These are phyloP conservation scores for Pythium aphanidermatum DNA, from an alignment of 352 stramenopile species.

Conservation along the genomic window DNA sequence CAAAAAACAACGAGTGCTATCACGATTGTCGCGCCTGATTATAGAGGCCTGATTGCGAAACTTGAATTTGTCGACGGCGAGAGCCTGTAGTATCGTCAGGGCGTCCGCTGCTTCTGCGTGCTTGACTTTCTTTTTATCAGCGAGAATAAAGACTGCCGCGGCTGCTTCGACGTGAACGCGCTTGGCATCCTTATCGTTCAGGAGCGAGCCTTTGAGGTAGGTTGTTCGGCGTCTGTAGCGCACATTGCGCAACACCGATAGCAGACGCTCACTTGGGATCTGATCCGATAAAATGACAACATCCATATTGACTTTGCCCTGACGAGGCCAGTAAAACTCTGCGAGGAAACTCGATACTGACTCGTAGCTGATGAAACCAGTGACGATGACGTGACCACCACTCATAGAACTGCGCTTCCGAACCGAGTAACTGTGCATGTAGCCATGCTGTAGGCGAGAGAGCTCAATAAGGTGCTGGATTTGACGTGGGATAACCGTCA, in stretches of 20 bases:
- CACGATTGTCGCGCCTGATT: constrained; percentile 10
- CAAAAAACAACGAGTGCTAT: constrained; percentile 36
- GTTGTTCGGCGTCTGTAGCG: constrained; percentile 39
- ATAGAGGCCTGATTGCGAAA: constrained; percentile 24
- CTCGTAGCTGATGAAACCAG: constrained; percentile 36
- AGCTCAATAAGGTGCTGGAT: constrained; percentile 47
- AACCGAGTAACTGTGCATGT: constrained; percentile 48
- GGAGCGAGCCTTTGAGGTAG: constrained; percentile 48
- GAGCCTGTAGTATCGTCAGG: constrained; percentile 45
- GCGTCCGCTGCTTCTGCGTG: constrained; percentile 38
- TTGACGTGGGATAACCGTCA: constrained; percentile 53
- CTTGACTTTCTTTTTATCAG: constrained; percentile 34
- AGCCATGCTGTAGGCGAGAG: constrained; percentile 34
- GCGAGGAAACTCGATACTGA: constrained; percentile 41
- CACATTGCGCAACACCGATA: constrained; percentile 35
- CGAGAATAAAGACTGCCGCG: constrained; percentile 53
- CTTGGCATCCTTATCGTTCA: constrained; percentile 43
- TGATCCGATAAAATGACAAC: constrained; percentile 41
- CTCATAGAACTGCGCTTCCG: constrained; percentile 30
- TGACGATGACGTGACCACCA: constrained; percentile 48
- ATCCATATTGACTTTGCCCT: constrained; percentile 58
- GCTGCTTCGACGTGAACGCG: constrained; percentile 36
- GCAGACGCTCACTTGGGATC: constrained; percentile 28
- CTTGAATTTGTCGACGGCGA: constrained; percentile 45
- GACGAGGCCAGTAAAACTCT: constrained; percentile 53